These are phyloP conservation scores for Karstenula rhodostoma DNA, from an alignment of 2,329 filamentous ascomycete species.

Conservation along the genomic window DNA sequence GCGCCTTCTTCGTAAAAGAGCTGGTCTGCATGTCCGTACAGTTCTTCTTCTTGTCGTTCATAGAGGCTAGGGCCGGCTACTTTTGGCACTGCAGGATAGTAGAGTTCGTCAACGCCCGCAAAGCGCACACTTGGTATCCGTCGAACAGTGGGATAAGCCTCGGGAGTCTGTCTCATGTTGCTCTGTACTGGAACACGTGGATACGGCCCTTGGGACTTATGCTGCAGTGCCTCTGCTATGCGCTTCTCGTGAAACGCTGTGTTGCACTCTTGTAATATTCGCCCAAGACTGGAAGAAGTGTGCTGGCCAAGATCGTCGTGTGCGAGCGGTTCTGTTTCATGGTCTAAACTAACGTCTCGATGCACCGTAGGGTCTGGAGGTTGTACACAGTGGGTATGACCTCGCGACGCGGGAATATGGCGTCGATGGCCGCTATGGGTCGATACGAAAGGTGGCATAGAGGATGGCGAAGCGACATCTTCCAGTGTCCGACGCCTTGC, in stretches of 20 bases:
- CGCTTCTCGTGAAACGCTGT: slow-evolving; percentile 24
- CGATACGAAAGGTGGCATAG: slow-evolving; percentile 27
- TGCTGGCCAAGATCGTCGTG: slow-evolving; percentile 16
- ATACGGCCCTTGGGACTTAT: neutral
- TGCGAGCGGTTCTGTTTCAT: slow-evolving; percentile 2
- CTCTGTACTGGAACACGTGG: neutral
- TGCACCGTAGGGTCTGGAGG: neutral
- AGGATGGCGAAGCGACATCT: slow-evolving; percentile 24
- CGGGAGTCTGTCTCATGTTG: neutral
- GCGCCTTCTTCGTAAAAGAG: neutral
- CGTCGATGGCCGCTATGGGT: slow-evolving; percentile 2
- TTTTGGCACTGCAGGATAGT: slow-evolving; percentile 17
- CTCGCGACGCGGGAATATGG: slow-evolving; percentile 1
- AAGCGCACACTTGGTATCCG: slow-evolving; percentile 29
- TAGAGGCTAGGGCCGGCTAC: slow-evolving; percentile 34
- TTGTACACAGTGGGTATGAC: slow-evolving; percentile 2
- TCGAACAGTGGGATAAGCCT: slow-evolving; percentile 4
- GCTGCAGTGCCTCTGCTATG: slow-evolving; percentile 12
- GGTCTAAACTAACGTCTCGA: neutral
- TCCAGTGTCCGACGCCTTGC: slow-evolving; percentile 16
- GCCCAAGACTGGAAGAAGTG: slow-evolving; percentile 34
- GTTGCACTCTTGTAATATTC: slow-evolving; percentile 38
- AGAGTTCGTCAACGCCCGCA: slow-evolving; percentile 14
- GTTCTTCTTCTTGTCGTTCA: slow-evolving; percentile 35
- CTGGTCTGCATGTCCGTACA: slow-evolving; percentile 12